Conservation (phyloP, 169 alveolate genomes). For the Cryptosporidium bovis region DNA sequence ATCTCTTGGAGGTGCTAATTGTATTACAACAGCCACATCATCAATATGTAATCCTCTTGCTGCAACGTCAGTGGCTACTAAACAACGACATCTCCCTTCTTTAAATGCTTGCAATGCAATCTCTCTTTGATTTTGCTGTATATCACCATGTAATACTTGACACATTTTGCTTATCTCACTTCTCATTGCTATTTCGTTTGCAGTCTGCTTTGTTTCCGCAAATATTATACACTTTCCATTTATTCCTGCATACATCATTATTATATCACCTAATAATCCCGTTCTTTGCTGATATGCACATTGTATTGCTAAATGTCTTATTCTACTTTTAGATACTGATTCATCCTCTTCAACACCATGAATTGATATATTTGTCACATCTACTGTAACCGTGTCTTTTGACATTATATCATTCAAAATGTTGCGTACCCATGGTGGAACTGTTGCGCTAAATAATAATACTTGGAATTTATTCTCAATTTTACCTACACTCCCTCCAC, state of each 20-base stretch:
- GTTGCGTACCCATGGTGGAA: constrained; percentile 89
- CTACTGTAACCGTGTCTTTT: constrained; percentile 60
- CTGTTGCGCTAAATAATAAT: constrained; percentile 90
- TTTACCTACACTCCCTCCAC: constrained; percentile 7
- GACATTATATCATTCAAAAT: constrained; percentile 81
- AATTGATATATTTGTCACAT: constrained; percentile 80
- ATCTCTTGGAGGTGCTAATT: constrained; percentile 89
- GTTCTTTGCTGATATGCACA: constrained; percentile 86
- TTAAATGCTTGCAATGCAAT: constrained; percentile 86
- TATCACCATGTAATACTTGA: constrained; percentile 91
- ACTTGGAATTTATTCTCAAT: constrained; percentile 80
- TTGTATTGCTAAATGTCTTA: constrained; percentile 87
- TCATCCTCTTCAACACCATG: constrained; percentile 85
- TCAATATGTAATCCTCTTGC: constrained; percentile 93
- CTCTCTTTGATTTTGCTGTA: constrained; percentile 89
- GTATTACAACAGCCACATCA: constrained; percentile 86
- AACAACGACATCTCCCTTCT: constrained; percentile 85
- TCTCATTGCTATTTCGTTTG: constrained; percentile 86
- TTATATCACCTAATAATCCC: constrained; percentile 87
- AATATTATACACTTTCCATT: constrained; percentile 84
- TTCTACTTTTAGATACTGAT: constrained; percentile 84
- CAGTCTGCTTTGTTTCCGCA: constrained; percentile 90
- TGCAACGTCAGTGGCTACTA: constrained; percentile 93
- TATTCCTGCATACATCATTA: constrained; percentile 84
- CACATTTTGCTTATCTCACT: constrained; percentile 83